Base-by-base conservation (phyloP, 306 rosid species). In the Fragaria ananassa region DNA sequence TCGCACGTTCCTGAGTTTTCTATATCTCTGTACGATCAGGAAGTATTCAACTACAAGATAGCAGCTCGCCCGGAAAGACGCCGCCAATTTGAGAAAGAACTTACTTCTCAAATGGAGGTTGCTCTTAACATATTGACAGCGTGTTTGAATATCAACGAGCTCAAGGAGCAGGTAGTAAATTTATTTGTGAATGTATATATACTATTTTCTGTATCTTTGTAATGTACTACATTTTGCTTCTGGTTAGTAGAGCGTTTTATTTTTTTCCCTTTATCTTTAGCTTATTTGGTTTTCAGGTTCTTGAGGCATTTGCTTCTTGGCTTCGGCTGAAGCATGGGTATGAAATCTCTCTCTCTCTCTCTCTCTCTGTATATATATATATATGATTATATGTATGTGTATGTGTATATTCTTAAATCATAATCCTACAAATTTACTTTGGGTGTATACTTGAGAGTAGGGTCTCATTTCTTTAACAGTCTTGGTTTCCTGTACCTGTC, bases 301-400 rank as follows among this genome's bases (percentile, higher is more conserved):
- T 96, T 31, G 99, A 96, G 86, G 99, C 99, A 77, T 96, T 96
- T 91, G 91, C 97, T 85, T 93, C 99, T 71, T 96, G 99, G 99
- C 98, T 96, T 86, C 93, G 97, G 74, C 88, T 96, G 76, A 96
- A 91, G 89, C 99, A 96, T 76, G 98, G 98, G 99, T 96, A 91
- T 81, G 78, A 29, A 80, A 76, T 47, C 58, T 75, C 74, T 61
- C 35, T 74, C 50, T 11, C 45, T 19, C 45, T 67, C 37, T 19
- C 42, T 18, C 53, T 68, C 54, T 27, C 27, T 27, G 27, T 25
- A 15, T 61, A 47, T 37, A 25, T 27, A 14, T 64, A 18, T 41
- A 47, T 25, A 39, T 47, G 46, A 76, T 35, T 42, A 8, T 44
- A 2, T 44, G 12, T 44, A 44, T 10, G 2, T 44, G 11, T 44